phyloP scores from a whole-genome alignment of 2,329 filamentous ascomycete genomes.

The Curvularia eragrostidis region DNA sequence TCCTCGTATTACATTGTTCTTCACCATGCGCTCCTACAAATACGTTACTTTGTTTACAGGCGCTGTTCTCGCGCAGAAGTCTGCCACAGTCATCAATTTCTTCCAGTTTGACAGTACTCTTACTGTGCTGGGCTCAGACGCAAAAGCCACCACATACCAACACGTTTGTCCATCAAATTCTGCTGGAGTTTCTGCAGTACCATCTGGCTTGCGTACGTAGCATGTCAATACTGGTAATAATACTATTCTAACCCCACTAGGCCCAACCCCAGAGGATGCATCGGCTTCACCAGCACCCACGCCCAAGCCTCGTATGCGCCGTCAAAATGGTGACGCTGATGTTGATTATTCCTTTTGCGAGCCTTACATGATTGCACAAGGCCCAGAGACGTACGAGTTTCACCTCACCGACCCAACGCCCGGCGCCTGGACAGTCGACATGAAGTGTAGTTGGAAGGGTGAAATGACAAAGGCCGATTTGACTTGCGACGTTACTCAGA shows the following conservation, averaged over 20 bases:
- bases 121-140: constrained; percentile 30
- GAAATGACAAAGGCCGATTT: constrained; percentile 28
- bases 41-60: constrained; percentile 26
- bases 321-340: constrained; percentile 14
- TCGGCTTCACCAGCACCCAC: constrained; percentile 21
- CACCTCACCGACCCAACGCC: constrained; percentile 31
- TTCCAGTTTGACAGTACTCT: constrained; percentile 20
- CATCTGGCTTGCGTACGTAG: constrained; percentile 7
- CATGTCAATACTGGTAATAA: not conserved
- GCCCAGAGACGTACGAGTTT: constrained; percentile 25
- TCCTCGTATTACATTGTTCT: not conserved
- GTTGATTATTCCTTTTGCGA: constrained; percentile 24
- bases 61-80: constrained; percentile 28
- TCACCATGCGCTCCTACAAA: constrained; percentile 29
- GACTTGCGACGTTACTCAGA: constrained; percentile 29
- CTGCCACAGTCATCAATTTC: constrained; percentile 27
- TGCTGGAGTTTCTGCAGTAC: constrained; percentile 21
- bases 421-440: constrained; percentile 28
- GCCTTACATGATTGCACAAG: constrained; percentile 36
- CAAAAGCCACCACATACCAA: constrained; percentile 33
- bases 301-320: constrained; percentile 28
- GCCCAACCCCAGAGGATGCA: not conserved
- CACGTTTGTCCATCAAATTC: constrained; percentile 22
- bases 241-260: constrained; percentile 3
- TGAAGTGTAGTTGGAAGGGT: constrained; percentile 34